phyloP scores from a whole-genome alignment of 768 basidiomycete species.

The Kwoniella shandongensis region DNA sequence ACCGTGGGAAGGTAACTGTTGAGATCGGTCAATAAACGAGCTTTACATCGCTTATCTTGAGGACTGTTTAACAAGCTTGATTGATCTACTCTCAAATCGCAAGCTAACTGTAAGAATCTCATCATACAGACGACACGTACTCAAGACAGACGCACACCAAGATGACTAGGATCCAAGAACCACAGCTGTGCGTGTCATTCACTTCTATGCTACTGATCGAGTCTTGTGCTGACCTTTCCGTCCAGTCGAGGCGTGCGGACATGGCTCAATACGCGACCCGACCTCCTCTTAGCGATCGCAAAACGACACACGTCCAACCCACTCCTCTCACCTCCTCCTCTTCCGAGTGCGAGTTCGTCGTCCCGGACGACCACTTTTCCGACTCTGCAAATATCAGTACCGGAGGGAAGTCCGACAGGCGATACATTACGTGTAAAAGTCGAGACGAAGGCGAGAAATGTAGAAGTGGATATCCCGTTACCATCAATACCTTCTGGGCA shows the following conservation, averaged over 20 bases:
- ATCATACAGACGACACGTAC: not conserved
- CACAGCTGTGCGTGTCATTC: not conserved
- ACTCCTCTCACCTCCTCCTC: conserved; percentile 9
- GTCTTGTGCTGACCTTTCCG: not conserved
- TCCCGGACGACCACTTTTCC: not conserved
- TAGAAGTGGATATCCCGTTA: conserved; percentile 18
- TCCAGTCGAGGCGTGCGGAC: conserved; percentile 10
- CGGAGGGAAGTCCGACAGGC: conserved; percentile 1
- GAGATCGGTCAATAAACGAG: no score
- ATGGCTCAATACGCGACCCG: conserved; percentile 21
- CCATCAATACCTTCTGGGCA: not conserved
- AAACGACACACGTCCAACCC: conserved; percentile 21
- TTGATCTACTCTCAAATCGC: not conserved
- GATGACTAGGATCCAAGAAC: not conserved
- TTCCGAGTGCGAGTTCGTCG: not conserved
- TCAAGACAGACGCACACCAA: not conserved
- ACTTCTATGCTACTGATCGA: not conserved
- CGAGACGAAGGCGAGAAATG: conserved; percentile 12
- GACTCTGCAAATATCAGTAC: conserved; percentile 3
- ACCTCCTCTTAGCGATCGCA: conserved; percentile 12
- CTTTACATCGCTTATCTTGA: no score
- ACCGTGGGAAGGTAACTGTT: no score
- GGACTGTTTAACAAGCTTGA: not conserved
- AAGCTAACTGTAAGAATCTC: not conserved
- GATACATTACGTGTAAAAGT: conserved; percentile 14